Percentiles rank a stretch among this genome's conserved stretches.
Evolutionary conservation across 495 filamentous ascomycete genomes (phyloP).

Genomic region (Lophium mytilinum): DNA sequence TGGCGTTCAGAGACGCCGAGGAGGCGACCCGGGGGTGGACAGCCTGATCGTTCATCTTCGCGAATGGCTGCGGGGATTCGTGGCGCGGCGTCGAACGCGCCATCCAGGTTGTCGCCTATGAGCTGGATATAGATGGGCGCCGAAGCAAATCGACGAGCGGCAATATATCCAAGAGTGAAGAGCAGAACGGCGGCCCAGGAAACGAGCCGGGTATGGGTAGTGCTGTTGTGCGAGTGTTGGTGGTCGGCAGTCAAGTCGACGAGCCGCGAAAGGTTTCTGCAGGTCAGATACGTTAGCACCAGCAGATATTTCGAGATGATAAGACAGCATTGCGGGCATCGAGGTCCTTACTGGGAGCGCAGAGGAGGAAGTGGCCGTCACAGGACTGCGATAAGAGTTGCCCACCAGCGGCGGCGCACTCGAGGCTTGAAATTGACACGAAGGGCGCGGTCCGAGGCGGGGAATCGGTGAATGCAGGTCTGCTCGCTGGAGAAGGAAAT

Average conservation of each 20-base stretch:
- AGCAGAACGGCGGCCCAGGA: not conserved
- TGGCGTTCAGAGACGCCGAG: not conserved
- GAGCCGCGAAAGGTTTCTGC: not conserved
- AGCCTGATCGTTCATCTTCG: not conserved
- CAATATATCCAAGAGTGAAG: not conserved
- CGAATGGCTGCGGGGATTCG: not conserved
- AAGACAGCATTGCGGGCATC: too few relatives aligned
- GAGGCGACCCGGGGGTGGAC: not conserved
- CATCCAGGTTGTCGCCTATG: not conserved
- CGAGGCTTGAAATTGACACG: too few relatives aligned
- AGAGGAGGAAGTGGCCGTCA: not conserved
- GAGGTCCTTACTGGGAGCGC: too few relatives aligned
- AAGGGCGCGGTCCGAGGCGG: too few relatives aligned
- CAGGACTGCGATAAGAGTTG: not conserved
- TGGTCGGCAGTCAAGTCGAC: not conserved
- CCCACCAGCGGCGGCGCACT: not conserved
- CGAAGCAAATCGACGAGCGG: not conserved
- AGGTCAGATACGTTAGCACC: too few relatives aligned
- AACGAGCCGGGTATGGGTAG: not conserved
- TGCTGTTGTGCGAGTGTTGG: not conserved
- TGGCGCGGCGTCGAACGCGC: slow-evolving; percentile 5
- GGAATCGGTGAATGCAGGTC: too few relatives aligned
- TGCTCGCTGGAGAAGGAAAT: too few relatives aligned
- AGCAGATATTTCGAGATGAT: too few relatives aligned
- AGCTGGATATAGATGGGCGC: not conserved